Evolutionary conservation across 495 filamentous ascomycete species (phyloP), one percentile per base, ranked within the genome.

Genomic region (Trichoderma gamsii): DNA sequence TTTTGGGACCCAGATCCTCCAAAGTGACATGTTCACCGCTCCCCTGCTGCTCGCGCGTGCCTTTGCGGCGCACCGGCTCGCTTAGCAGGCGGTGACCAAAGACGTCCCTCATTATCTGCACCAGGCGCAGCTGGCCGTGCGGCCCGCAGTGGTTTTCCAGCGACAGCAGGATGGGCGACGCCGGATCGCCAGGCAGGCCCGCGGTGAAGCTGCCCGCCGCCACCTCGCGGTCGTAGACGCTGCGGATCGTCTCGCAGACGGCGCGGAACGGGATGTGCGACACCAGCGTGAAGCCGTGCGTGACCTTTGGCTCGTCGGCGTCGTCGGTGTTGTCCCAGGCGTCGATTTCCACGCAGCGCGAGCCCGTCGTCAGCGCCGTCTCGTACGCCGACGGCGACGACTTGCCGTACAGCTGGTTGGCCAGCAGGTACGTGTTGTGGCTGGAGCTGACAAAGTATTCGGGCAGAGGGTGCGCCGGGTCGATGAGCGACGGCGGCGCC

Each of bases 381-480:
- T 82, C 76, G 69, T 86, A 86, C 11, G 81, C 81, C 2, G 69
- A 68, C 46, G 79, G 78, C 1, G 74, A 78, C n/a, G 82, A 83
- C 29, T 71, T 71, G 11, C 84, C 83, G 23, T 72, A 78, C 6
- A 86, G 78, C 73, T 86, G 83, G 73, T 85, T 82, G 4, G 80
- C 82, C 64, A 81, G 75, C 63, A 86, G 75, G 69, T 86, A 86
- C 0, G 84, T 86, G 75, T 98, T 98, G 79, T 98, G 94, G 70
- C 90, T 93, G 38, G 88, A 92, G 56, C 89, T 82, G 72, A 86
- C 81, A 70, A 81, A 86, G 69, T 86, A 86, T 67, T 85, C 83
- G 0, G 84, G 77, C 15, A 85, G 71, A 0, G 83, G 80, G 67
- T 82, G 76, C 18, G 76, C 79, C 44, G 80, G 69, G 69, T 83